These are phyloP conservation scores for Ceratobasidium sp. DNA, from an alignment of 1,284 basidiomycete species.

Conservation along the genomic window DNA sequence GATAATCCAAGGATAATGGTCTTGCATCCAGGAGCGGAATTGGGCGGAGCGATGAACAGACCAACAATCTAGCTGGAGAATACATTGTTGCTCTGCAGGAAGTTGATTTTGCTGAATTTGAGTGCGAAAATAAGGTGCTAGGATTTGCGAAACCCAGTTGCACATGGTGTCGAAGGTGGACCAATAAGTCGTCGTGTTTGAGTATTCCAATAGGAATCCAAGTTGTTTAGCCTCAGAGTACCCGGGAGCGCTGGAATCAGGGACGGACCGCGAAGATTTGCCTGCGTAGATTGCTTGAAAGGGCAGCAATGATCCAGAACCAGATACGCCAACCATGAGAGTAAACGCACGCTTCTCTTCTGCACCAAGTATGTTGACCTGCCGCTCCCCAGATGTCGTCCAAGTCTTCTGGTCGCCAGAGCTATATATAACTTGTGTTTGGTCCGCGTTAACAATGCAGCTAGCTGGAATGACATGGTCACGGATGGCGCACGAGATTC, in stretches of 20 bases:
- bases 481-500: neutral
- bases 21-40: too few relatives aligned
- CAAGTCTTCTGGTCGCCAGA: constrained; percentile 4
- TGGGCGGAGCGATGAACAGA: too few relatives aligned
- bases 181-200: constrained; percentile 53
- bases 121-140: constrained; percentile 53
- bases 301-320: neutral
- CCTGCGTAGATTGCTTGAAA: constrained; percentile 23
- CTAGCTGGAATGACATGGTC: neutral
- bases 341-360: constrained; percentile 24
- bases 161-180: constrained; percentile 52
- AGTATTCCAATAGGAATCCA: constrained; percentile 48
- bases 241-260: constrained; percentile 37
- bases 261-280: constrained; percentile 43
- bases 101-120: too few relatives aligned
- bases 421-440: constrained; percentile 18
- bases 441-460: constrained; percentile 15
- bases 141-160: constrained; percentile 48
- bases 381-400: neutral
- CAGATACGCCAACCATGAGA: neutral
- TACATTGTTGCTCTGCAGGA: too few relatives aligned
- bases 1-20: constrained; percentile 45
- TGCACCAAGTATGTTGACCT: constrained; percentile 1
- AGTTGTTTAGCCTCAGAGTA: constrained; percentile 43
- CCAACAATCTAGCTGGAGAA: too few relatives aligned